Conservation (phyloP, 2,329 filamentous ascomycete genomes). For the Epichloe glyceriae region DNA sequence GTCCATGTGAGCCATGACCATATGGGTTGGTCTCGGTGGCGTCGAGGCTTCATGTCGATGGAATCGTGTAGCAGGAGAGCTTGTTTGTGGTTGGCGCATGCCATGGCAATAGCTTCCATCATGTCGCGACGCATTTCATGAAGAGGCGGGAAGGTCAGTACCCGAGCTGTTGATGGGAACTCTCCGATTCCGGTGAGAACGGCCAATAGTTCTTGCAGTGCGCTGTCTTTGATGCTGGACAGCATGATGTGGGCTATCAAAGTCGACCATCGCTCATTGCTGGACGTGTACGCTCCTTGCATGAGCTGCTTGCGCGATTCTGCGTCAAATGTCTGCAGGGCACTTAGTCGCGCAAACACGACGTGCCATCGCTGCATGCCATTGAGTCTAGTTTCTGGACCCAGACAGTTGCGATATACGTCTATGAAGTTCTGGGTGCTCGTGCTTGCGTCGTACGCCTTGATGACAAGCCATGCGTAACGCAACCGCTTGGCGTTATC, state of each 20-base stretch:
- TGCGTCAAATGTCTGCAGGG: conserved; percentile 3
- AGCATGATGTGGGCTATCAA: conserved; percentile 7
- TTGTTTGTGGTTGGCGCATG: conserved; percentile 13
- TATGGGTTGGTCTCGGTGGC: conserved; percentile 1
- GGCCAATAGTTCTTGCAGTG: conserved; percentile 8
- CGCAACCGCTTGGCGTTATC: conserved; percentile 6
- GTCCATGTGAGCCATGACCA: conserved; percentile 23
- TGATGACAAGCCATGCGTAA: conserved; percentile 13
- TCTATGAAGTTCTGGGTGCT: conserved; percentile 8
- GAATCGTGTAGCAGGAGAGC: conserved; percentile 14
- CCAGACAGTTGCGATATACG: conserved; percentile 2
- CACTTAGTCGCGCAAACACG: conserved; percentile 7
- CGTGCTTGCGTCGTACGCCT: conserved; percentile 8
- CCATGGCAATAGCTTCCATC: conserved; percentile 8
- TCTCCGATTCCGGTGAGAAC: conserved; percentile 8
- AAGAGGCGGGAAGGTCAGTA: conserved; percentile 5
- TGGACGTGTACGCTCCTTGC: conserved; percentile 5
- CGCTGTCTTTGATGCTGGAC: background rate
- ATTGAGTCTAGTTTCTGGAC: conserved; percentile 1
- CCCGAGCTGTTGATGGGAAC: conserved; percentile 5
- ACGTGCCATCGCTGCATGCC: conserved; percentile 13
- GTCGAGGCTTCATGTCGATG: conserved; percentile 3
- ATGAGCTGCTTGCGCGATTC: conserved; percentile 4
- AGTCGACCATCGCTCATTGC: conserved; percentile 10
- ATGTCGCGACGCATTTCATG: conserved; percentile 4